phyloP scores from a whole-genome alignment of 768 basidiomycete genomes.

The Lanmaoa rubissima region DNA sequence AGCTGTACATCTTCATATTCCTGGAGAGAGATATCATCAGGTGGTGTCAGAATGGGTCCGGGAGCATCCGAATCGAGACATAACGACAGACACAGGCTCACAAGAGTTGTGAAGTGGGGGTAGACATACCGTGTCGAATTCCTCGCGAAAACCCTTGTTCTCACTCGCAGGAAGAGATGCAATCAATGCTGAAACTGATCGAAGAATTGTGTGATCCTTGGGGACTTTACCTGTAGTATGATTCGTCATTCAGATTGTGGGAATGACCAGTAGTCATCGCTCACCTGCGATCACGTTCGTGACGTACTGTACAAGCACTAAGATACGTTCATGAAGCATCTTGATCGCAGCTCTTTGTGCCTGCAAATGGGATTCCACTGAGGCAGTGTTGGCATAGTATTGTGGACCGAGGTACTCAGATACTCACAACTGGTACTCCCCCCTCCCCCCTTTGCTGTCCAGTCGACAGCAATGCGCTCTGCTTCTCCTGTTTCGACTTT shows the following conservation, averaged over 20 bases:
- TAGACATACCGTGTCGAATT: conserved; percentile 76
- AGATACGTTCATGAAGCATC: conserved; percentile 92
- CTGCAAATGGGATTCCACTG: conserved; percentile 89
- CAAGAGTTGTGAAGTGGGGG: background rate
- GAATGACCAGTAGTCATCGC: conserved; percentile 13
- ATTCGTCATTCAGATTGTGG: background rate
- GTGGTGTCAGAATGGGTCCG: background rate
- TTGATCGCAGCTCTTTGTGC: conserved; percentile 93
- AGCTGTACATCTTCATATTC: conserved; percentile 97
- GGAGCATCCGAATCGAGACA: background rate
- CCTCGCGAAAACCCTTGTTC: conserved; percentile 76
- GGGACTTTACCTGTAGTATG: conserved; percentile 56
- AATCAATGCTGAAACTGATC: conserved; percentile 81
- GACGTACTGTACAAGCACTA: conserved; percentile 86
- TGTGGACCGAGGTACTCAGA: background rate
- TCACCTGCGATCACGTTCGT: conserved; percentile 69
- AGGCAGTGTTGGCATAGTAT: conserved; percentile 1
- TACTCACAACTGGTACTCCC: conserved; percentile 76
- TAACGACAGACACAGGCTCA: background rate
- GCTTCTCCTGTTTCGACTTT: conserved; percentile 97
- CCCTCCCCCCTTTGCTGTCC: conserved; percentile 83
- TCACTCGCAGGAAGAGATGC: conserved; percentile 88
- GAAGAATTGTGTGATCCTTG: conserved; percentile 77
- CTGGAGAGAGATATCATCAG: conserved; percentile 37
- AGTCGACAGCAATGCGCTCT: conserved; percentile 97